Percentiles rank a stretch among this genome's conserved stretches.
phyloP scores from a whole-genome alignment of 73 alveolate genomes.

The Tetrahymena elliotti region DNA sequence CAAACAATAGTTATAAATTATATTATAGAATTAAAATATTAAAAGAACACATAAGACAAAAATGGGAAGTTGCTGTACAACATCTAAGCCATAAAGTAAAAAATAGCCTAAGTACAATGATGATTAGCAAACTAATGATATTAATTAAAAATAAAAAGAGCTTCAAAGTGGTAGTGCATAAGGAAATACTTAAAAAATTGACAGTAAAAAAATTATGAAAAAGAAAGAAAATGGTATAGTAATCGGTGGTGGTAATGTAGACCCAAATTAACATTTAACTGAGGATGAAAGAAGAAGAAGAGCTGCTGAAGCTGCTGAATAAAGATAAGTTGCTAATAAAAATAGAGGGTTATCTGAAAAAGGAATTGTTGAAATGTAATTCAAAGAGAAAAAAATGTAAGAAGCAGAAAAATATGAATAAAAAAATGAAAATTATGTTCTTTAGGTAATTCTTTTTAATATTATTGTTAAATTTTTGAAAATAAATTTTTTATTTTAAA shows the following conservation, averaged over 20 bases:
- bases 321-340: background rate
- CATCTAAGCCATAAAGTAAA: background rate
- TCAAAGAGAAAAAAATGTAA: background rate
- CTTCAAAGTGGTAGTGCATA: background rate
- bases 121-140: background rate
- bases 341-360: background rate
- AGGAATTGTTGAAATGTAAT: background rate
- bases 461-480: background rate
- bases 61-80: background rate
- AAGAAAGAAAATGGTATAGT: background rate
- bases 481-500: too few species aligned
- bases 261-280: background rate
- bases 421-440: background rate
- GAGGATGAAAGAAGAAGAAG: background rate
- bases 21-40: too few species aligned
- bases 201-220: background rate
- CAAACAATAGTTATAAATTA: background rate
- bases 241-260: background rate
- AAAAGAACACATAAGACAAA: too few species aligned
- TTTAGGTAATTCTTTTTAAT: background rate
- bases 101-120: background rate
- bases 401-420: background rate
- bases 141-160: background rate
- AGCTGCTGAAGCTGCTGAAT: background rate
- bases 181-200: background rate